A percentile compares a stretch with the other conserved stretches of the same genome.
These are phyloP conservation scores for Mycena leptocephala DNA, from an alignment of 768 basidiomycete genomes.

Conservation along the genomic window DNA sequence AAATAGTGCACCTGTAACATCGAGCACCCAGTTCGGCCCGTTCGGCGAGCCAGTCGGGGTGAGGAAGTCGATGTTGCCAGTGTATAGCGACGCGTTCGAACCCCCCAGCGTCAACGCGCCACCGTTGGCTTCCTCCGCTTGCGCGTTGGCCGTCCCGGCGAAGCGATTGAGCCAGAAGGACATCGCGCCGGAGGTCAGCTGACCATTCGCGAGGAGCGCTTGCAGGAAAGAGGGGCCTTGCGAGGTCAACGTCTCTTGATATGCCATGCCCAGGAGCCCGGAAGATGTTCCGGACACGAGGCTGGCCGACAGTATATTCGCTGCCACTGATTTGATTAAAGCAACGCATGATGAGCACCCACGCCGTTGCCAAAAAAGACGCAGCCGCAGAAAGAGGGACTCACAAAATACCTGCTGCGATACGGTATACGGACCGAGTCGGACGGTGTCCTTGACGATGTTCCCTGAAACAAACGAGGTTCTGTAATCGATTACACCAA, in stretches of 20 bases:
- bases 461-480: background rate
- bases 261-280: background rate
- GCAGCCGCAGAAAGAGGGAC: background rate
- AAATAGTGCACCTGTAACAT: background rate
- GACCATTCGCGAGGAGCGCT: background rate
- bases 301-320: background rate
- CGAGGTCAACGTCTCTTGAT: background rate
- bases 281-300: background rate
- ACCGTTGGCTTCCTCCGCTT: background rate
- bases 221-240: constrained; percentile 2
- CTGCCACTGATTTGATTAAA: background rate
- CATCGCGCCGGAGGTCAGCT: background rate
- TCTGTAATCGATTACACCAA: background rate
- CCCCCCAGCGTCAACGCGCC: constrained; percentile 12
- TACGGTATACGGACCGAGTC: background rate
- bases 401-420: background rate
- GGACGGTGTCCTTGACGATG: background rate
- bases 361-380: background rate
- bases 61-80: background rate
- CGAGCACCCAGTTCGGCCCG: background rate
- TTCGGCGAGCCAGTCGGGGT: background rate
- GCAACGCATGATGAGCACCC: background rate
- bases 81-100: background rate
- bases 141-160: background rate
- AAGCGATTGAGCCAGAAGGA: background rate